A percentile compares a stretch with the other conserved stretches of the same genome.
phyloP scores from a whole-genome alignment of 2,329 filamentous ascomycete species.

The Botrytis fragariae region DNA sequence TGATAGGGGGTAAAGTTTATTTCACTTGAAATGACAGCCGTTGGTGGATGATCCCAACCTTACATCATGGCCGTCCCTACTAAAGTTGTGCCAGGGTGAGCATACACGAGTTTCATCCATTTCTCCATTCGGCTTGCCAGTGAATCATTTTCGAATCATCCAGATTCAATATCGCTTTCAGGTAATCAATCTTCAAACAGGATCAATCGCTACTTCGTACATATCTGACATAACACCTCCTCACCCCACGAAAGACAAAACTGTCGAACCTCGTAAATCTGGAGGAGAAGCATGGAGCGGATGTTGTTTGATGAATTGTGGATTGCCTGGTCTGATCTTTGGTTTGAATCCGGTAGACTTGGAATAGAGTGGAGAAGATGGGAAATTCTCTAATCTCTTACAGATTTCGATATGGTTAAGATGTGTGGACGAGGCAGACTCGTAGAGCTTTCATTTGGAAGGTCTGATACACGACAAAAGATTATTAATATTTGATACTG shows the following conservation, averaged over 20 bases:
- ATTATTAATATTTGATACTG: not conserved
- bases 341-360: not conserved
- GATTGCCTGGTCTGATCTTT: slow-evolving; percentile 1
- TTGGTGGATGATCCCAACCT: not conserved
- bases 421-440: not conserved
- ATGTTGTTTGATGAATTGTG: slow-evolving; percentile 13
- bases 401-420: not conserved
- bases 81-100: not conserved
- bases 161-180: not conserved
- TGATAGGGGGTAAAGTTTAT: slow-evolving; percentile 5
- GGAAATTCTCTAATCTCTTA: slow-evolving; percentile 1
- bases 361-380: slow-evolving; percentile 6
- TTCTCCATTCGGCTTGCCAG: not conserved
- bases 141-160: not conserved
- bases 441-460: not conserved
- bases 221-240: not conserved
- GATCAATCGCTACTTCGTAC: not conserved
- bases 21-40: not conserved
- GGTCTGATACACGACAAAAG: not conserved
- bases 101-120: not conserved
- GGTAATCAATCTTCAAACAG: not conserved
- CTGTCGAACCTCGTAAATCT: not conserved
- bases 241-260: not conserved
- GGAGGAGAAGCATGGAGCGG: slow-evolving; percentile 1
- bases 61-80: not conserved